Evolutionary conservation across 2,329 filamentous ascomycete genomes (phyloP).

Genomic region (Catunica adiposa): DNA sequence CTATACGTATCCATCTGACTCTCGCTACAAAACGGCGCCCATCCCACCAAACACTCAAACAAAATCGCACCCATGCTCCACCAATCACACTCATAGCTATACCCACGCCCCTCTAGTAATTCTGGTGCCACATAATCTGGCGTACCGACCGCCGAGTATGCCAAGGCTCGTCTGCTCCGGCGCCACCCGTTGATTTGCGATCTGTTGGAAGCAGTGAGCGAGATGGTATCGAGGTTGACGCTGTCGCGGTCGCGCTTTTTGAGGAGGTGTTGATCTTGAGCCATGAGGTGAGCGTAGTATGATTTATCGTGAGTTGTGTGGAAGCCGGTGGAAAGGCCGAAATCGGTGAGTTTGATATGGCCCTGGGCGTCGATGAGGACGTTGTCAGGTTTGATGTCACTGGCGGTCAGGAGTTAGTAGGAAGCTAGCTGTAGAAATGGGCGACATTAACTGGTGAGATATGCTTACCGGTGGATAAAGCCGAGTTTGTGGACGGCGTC

Average conservation of each 20-base stretch:
- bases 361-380: constrained; percentile 89
- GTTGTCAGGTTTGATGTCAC: constrained; percentile 98
- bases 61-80: constrained; percentile 98
- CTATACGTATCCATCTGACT: constrained; percentile 95
- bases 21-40: constrained; percentile 97
- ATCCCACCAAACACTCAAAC: constrained; percentile 97
- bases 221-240: constrained; percentile 93
- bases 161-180: constrained; percentile 85
- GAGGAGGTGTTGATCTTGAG: constrained; percentile 54
- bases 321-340: constrained; percentile 93
- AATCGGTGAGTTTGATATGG: constrained; percentile 96
- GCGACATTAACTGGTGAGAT: neutral
- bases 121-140: constrained; percentile 98
- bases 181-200: constrained; percentile 98
- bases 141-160: constrained; percentile 94
- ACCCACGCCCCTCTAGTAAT: constrained; percentile 92
- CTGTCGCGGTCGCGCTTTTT: constrained; percentile 67
- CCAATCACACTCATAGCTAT: constrained; percentile 96
- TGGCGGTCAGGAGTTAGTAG: constrained; percentile 23
- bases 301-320: constrained; percentile 96
- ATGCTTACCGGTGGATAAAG: constrained; percentile 55
- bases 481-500: constrained; percentile 66
- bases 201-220: constrained; percentile 92
- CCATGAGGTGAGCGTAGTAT: constrained; percentile 88
- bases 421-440: neutral